Evolutionary conservation across 345 rosid species (phyloP).

Genomic region (rapeseed (Brassica napus)): Da-Ae NC_063440.1:21163501-21164000

Average conservation of each 20-base stretch:
- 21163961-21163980: constrained; percentile 39
- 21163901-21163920: constrained; percentile 32
- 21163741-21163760: constrained; percentile 35
- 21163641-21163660: constrained; percentile 37
- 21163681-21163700: constrained; percentile 35
- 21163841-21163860: constrained; percentile 23
- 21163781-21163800: constrained; percentile 34
- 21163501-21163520: not conserved
- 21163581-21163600: not conserved
- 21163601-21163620: constrained; percentile 30
- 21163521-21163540: not conserved
- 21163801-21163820: constrained; percentile 37
- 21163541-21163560: not conserved
- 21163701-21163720: constrained; percentile 36
- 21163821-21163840: constrained; percentile 23
- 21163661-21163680: constrained; percentile 27
- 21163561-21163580: not conserved
- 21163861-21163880: constrained; percentile 26
- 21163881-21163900: constrained; percentile 31
- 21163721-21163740: constrained; percentile 39
- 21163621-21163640: constrained; percentile 31
- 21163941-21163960: constrained; percentile 33
- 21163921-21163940: constrained; percentile 30
- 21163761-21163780: constrained; percentile 37
- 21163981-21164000: constrained; percentile 22